Percentiles rank a stretch among this genome's conserved stretches.
Evolutionary conservation across 2,329 filamentous ascomycete species (phyloP).

Genomic region (Pseudocercospora crystallina): DNA sequence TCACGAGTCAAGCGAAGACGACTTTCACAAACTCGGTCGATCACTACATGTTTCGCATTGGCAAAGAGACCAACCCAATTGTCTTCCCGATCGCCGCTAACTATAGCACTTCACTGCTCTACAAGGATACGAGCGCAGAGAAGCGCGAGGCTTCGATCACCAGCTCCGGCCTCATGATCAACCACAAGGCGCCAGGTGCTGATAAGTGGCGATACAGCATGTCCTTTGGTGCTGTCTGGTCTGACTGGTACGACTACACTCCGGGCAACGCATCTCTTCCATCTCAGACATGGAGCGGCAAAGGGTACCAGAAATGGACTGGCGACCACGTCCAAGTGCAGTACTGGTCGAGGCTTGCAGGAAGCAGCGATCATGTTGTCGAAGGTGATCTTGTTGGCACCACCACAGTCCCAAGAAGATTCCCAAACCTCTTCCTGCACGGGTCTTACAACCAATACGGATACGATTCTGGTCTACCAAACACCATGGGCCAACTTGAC

Average conservation of each 20-base stretch:
- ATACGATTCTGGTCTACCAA: conserved; percentile 60
- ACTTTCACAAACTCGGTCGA: conserved; percentile 55
- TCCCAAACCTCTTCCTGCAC: conserved; percentile 63
- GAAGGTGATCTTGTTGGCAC: conserved; percentile 55
- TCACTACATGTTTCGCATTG: conserved; percentile 62
- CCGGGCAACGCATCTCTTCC: conserved; percentile 52
- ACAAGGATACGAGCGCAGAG: conserved; percentile 31
- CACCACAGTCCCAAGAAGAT: conserved; percentile 46
- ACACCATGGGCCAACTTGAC: conserved; percentile 51
- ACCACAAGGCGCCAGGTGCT: conserved; percentile 62
- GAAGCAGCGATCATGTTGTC: conserved; percentile 61
- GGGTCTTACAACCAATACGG: conserved; percentile 65
- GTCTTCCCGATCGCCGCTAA: conserved; percentile 58
- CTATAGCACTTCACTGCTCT: conserved; percentile 57
- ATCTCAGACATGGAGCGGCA: conserved; percentile 57
- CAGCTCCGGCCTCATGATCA: conserved; percentile 49
- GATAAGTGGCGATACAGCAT: conserved; percentile 63
- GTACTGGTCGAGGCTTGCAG: conserved; percentile 61
- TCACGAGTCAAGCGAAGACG: conserved; percentile 44
- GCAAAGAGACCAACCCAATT: conserved; percentile 58
- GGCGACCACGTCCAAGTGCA: conserved; percentile 64
- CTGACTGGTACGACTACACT: conserved; percentile 58
- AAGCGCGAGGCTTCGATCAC: conserved; percentile 31
- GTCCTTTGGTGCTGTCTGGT: conserved; percentile 61
- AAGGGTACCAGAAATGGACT: conserved; percentile 55